Evolutionary conservation across 1,139 yeast species (phyloP).

Genomic region (Candida tetrigidarum): DNA sequence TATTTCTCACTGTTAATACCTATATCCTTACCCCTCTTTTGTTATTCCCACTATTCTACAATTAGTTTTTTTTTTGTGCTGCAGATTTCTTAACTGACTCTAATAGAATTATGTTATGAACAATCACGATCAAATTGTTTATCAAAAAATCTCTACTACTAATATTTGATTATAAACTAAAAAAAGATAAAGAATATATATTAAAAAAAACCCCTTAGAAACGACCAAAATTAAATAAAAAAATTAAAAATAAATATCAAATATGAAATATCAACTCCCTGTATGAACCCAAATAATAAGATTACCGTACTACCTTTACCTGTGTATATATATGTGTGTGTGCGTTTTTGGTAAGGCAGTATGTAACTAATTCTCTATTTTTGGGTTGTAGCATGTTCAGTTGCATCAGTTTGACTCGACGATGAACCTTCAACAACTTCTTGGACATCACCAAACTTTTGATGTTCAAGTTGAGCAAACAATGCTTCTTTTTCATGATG

Average conservation of each 20-base stretch:
- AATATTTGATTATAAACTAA: no score
- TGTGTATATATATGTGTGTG: background rate
- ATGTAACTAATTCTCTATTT: background rate
- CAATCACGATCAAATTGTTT: no score
- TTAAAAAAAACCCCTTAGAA: slow-evolving; percentile 1
- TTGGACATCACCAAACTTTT: slow-evolving; percentile 13
- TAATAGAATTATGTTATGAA: no score
- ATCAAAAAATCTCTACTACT: background rate
- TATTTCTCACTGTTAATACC: no score
- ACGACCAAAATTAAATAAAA: no score
- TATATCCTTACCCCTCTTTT: no score
- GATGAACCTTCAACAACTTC: slow-evolving; percentile 10
- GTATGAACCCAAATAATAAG: background rate
- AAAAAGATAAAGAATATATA: no score
- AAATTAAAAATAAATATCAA: background rate
- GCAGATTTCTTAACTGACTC: no score
- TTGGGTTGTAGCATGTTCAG: slow-evolving; percentile 3
- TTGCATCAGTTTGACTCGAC: slow-evolving; percentile 3
- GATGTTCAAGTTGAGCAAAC: slow-evolving; percentile 36
- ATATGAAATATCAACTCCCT: background rate
- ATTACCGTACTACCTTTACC: background rate
- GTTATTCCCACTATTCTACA: no score
- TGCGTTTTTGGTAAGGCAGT: background rate
- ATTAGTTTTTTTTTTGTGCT: no score
- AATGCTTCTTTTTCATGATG: slow-evolving; percentile 56